Conservation (phyloP, 2,329 filamentous ascomycete species). For the Triangularia verruculosa region DNA sequence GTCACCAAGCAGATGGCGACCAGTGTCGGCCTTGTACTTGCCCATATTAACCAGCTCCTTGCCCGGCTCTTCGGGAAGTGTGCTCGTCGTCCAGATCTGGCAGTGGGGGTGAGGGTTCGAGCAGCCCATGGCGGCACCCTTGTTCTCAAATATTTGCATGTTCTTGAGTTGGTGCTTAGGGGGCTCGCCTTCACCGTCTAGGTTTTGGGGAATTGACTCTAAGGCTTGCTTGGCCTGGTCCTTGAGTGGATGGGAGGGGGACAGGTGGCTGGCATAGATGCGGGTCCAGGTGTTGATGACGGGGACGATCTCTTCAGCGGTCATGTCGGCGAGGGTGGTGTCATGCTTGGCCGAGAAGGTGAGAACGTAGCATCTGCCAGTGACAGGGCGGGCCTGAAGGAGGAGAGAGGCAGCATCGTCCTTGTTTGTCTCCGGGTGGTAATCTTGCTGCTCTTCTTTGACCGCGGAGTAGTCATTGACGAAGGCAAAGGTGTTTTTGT, state of each 20-base stretch:
- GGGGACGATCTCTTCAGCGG: conserved; percentile 70
- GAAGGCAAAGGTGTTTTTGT: conserved; percentile 85
- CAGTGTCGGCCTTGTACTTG: conserved; percentile 72
- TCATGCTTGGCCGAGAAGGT: conserved; percentile 92
- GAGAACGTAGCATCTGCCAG: conserved; percentile 93
- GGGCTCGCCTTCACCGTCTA: conserved; percentile 39
- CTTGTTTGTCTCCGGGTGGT: conserved; percentile 46
- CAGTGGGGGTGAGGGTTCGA: conserved; percentile 98
- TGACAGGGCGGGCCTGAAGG: conserved; percentile 80
- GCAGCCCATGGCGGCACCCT: conserved; percentile 96
- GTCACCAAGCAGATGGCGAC: conserved; percentile 76
- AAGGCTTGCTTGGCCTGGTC: conserved; percentile 39
- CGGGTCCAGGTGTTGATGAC: conserved; percentile 88
- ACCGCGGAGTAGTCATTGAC: conserved; percentile 98
- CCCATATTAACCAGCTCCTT: conserved; percentile 75
- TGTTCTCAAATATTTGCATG: conserved; percentile 99
- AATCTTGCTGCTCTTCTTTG: conserved; percentile 86
- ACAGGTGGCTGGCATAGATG: conserved; percentile 80
- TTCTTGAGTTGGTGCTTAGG: conserved; percentile 81
- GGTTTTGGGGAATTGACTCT: conserved; percentile 33
- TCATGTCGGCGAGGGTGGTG: conserved; percentile 87
- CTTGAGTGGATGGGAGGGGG: conserved; percentile 64
- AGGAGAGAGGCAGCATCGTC: conserved; percentile 67
- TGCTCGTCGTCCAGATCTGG: conserved; percentile 92
- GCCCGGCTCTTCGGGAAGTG: conserved; percentile 82